These are phyloP conservation scores for Fusarium domesticum DNA, from an alignment of 2,329 filamentous ascomycete genomes.

Conservation along the genomic window DNA sequence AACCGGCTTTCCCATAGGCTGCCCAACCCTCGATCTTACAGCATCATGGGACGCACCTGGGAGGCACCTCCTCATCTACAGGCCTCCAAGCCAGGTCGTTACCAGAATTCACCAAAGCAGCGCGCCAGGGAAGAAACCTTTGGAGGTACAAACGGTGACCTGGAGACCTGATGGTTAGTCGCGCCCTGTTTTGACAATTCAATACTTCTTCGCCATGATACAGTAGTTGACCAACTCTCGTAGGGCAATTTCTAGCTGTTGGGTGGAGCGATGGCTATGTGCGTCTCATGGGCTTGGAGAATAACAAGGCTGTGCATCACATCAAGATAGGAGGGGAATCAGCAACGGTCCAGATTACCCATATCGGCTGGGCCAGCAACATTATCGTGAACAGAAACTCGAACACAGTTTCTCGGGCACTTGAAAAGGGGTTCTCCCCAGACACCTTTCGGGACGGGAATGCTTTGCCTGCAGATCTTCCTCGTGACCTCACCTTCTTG, in stretches of 20 bases:
- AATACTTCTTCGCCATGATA: background rate
- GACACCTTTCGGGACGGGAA: conserved; percentile 9
- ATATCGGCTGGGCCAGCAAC: conserved; percentile 54
- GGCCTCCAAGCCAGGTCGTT: conserved; percentile 69
- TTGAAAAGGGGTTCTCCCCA: conserved; percentile 13
- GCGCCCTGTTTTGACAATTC: background rate
- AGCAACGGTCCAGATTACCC: conserved; percentile 44
- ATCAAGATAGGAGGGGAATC: conserved; percentile 54
- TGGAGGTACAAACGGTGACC: conserved; percentile 47
- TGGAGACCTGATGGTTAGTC: conserved; percentile 67
- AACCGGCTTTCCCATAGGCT: conserved; percentile 64
- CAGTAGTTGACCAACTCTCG: background rate
- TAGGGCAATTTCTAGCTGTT: conserved; percentile 74
- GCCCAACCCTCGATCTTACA: conserved; percentile 82
- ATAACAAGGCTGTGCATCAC: conserved; percentile 75
- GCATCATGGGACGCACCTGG: conserved; percentile 65
- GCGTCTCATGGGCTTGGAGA: conserved; percentile 74
- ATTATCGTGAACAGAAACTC: conserved; percentile 34
- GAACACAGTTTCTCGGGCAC: conserved; percentile 5
- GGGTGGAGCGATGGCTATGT: conserved; percentile 80
- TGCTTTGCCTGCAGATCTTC: conserved; percentile 51
- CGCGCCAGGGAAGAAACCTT: conserved; percentile 39
- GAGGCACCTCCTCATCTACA: conserved; percentile 70
- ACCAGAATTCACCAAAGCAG: conserved; percentile 49
- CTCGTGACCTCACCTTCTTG: conserved; percentile 67